Evolutionary conservation across 768 basidiomycete species (phyloP).

Genomic region (Kockovaella imperatae): DNA sequence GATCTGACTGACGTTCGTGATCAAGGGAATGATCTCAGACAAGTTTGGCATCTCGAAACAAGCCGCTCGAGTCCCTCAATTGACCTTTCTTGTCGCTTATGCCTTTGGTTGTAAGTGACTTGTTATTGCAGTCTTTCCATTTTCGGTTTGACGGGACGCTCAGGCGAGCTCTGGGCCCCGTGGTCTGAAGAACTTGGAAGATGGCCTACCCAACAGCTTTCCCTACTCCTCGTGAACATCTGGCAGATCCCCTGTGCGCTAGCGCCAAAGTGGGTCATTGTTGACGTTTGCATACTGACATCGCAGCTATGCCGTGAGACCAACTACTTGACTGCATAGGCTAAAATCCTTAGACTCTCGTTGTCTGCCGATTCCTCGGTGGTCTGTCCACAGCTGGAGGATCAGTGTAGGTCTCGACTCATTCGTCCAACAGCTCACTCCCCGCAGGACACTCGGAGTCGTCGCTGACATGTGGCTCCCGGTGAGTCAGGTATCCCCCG

Average conservation of each 20-base stretch:
- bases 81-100: constrained; percentile 36
- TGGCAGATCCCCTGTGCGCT: constrained; percentile 36
- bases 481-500: not conserved
- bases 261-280: constrained; percentile 30
- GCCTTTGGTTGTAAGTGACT: constrained; percentile 25
- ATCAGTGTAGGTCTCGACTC: too few species aligned
- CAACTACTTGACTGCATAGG: too few species aligned
- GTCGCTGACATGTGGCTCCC: too few species aligned
- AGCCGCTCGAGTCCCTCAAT: constrained; percentile 32
- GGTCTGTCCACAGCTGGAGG: constrained; percentile 42
- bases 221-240: constrained; percentile 38
- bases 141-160: not conserved
- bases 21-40: constrained; percentile 1
- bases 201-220: constrained; percentile 30
- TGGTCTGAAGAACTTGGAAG: constrained; percentile 37
- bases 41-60: constrained; percentile 33
- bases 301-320: too few species aligned
- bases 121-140: too few species aligned
- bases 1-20: not conserved
- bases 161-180: constrained; percentile 34
- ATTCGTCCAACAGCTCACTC: too few species aligned
- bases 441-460: too few species aligned
- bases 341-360: too few species aligned
- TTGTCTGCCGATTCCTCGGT: constrained; percentile 33
- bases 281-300: too few species aligned